These are phyloP conservation scores for Pontederia crassipes DNA, from an alignment of 176 grass and related monocot genomes.

Conservation along the genomic window DNA sequence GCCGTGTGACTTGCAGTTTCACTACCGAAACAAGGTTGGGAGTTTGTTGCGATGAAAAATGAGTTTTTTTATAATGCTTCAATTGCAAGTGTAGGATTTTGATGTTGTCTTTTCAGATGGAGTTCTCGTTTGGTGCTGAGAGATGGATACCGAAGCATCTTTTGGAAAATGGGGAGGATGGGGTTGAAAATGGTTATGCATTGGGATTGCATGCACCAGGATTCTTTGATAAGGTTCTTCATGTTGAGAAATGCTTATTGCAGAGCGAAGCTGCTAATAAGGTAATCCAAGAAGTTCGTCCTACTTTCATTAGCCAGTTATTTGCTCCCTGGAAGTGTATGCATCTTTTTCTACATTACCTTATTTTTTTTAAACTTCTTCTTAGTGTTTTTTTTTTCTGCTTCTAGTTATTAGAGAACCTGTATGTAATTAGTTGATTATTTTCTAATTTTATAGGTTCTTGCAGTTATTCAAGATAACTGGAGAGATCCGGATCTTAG, in stretches of 20 bases:
- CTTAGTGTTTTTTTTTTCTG: neutral
- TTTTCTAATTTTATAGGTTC: constrained; percentile 87
- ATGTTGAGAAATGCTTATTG: constrained; percentile 75
- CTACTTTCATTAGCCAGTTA: neutral
- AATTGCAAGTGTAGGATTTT: constrained; percentile 8
- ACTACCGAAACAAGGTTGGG: constrained; percentile 84
- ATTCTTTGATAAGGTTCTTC: constrained; percentile 83
- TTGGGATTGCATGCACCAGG: constrained; percentile 87
- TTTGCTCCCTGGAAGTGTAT: neutral
- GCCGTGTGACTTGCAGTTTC: constrained; percentile 70
- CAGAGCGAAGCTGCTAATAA: constrained; percentile 74
- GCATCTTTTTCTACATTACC: neutral
- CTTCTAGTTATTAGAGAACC: neutral
- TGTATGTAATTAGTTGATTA: constrained; percentile 13
- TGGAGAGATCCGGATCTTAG: constrained; percentile 64
- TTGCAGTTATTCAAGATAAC: constrained; percentile 88
- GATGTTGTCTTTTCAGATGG: constrained; percentile 54
- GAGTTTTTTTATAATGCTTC: constrained; percentile 32
- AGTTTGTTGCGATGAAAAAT: neutral
- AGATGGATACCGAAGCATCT: constrained; percentile 63
- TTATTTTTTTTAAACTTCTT: neutral
- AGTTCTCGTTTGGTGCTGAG: constrained; percentile 86
- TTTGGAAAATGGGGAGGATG: constrained; percentile 9
- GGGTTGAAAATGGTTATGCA: constrained; percentile 25
- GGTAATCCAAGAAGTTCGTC: constrained; percentile 19